Base-by-base conservation (phyloP, 768 basidiomycete genomes). In the Melanogaster broomeanus region DNA sequence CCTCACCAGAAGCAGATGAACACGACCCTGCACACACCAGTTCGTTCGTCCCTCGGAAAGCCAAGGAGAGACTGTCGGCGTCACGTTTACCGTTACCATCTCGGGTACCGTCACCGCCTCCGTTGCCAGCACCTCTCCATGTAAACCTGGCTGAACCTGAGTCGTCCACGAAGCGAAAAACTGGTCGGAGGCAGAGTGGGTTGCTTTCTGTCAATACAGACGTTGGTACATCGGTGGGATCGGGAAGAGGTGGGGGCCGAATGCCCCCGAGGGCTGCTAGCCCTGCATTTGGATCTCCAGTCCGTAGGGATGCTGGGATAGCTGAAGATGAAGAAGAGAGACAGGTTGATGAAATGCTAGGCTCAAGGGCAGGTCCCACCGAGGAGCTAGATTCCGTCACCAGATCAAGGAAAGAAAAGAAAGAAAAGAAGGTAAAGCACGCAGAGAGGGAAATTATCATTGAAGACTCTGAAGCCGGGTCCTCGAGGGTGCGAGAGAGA, bases 261-360 rank as follows among this genome's bases (percentile, higher is more conserved):
- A 62, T 77, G 21, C 74, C 74, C 16, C 82, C 77, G 9, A 77
- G 85, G 50, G 79, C 83, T 22, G 74, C 81, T 1, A 88, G 86
- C 56, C 87, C 87, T 3, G 84, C 84, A 2, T 82, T 85, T 57
- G 87, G 84, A 6, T 85, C 83, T 2, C 84, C 85, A 27, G 59
- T 74, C 19, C 76, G 82, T 40, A 69, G 78, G 56, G 76, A 77
- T 50, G 82, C 82, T 12, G 83, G 76, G 0, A 61, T 81, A 10
- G 82, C 79, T 5, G 81, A 81, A 51, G 74, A 76, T 24, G 81
- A 84, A 33, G 84, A 81, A 48, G 85, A 85, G 55, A 74, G 68
- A 35, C 75, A 71, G 45, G 62, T 64, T n/a, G 65, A 66, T 18
- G 60, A 62, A 54, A 64, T 51, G 35, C 60, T 63, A 30, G 41